Percentiles rank a stretch among this genome's conserved stretches.
Evolutionary conservation across 129 eudicot genomes (phyloP).

Genomic region (Heracleum sosnowskyi): DNA sequence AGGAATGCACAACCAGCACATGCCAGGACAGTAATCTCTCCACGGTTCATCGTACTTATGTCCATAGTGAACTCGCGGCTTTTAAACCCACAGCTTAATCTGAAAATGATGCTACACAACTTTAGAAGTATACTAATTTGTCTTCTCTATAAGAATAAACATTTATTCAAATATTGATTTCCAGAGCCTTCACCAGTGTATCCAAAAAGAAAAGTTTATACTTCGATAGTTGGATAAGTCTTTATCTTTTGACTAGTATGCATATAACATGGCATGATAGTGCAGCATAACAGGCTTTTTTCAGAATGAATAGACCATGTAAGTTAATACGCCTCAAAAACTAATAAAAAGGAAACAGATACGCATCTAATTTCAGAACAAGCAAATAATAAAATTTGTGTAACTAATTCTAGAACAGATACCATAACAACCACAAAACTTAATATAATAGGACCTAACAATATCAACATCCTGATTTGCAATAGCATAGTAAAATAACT

Average conservation of each 20-base stretch:
- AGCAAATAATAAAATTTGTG: neutral
- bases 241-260: neutral
- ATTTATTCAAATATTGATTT: neutral
- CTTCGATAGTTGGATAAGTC: neutral
- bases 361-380: neutral
- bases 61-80: slow-evolving; percentile 35
- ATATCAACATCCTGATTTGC: neutral
- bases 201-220: neutral
- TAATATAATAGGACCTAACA: neutral
- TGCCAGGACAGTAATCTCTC: slow-evolving; percentile 53
- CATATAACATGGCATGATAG: neutral
- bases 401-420: neutral
- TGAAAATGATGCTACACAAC: slow-evolving; percentile 12
- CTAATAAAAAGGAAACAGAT: neutral
- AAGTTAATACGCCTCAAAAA: neutral
- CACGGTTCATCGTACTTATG: slow-evolving; percentile 45
- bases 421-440: neutral
- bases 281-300: neutral
- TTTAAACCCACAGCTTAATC: slow-evolving; percentile 12
- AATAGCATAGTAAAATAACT: neutral
- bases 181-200: neutral
- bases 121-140: neutral
- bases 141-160: neutral
- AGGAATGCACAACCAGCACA: slow-evolving; percentile 55
- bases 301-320: neutral